These are phyloP conservation scores for Mucor saturninus DNA, from an alignment of 371 early-diverging fungal genomes.

Conservation along the genomic window DNA sequence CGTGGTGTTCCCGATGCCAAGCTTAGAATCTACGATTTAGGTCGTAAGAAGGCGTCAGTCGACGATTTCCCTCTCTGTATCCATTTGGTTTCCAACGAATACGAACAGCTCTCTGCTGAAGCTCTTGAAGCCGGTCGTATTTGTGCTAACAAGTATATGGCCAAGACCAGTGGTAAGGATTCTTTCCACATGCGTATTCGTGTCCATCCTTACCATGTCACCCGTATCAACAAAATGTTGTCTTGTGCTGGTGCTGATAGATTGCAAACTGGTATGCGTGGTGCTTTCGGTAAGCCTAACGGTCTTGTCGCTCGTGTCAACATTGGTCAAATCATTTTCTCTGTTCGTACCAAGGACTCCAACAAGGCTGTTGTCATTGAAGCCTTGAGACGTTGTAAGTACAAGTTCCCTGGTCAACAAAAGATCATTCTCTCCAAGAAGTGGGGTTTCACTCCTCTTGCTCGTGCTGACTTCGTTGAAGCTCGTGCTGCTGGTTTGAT, in stretches of 20 bases:
- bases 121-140: slow-evolving; percentile 99
- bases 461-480: slow-evolving; percentile 91
- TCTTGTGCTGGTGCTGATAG: slow-evolving; percentile 99
- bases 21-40: slow-evolving; percentile 99
- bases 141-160: slow-evolving; percentile 99
- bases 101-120: slow-evolving; percentile 99
- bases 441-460: slow-evolving; percentile 99
- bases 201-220: slow-evolving; percentile 99
- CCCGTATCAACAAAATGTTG: slow-evolving; percentile 99
- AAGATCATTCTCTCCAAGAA: slow-evolving; percentile 99
- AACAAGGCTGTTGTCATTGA: slow-evolving; percentile 96
- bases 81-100: slow-evolving; percentile 98
- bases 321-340: slow-evolving; percentile 98
- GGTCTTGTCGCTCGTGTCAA: slow-evolving; percentile 99
- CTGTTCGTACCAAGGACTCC: slow-evolving; percentile 97
- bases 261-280: slow-evolving; percentile 99
- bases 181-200: slow-evolving; percentile 99
- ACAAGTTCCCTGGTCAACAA: slow-evolving; percentile 99
- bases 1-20: slow-evolving; percentile 99
- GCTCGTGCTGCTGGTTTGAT: slow-evolving; percentile 82
- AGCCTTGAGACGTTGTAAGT: slow-evolving; percentile 96
- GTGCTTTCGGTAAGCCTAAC: slow-evolving; percentile 99
- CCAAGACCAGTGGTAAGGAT: slow-evolving; percentile 99
- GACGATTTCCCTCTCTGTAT: slow-evolving; percentile 98
- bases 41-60: slow-evolving; percentile 98